Percentiles rank a stretch among this genome's conserved stretches.
phyloP scores from a whole-genome alignment of 176 grass and related monocot genomes.

The Hsuehochloa calcarea region DNA sequence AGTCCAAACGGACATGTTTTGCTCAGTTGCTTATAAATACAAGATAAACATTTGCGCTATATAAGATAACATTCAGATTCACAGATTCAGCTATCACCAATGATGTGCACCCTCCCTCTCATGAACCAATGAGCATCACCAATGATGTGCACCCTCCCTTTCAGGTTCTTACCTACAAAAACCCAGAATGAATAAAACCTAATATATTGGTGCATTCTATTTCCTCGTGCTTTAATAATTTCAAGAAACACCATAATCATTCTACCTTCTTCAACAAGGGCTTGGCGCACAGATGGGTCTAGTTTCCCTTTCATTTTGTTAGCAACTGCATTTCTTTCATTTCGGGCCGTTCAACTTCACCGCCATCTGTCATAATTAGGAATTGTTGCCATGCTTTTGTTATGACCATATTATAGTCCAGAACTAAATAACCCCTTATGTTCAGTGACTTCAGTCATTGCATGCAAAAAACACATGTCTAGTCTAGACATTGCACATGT shows the following conservation, averaged over 20 bases:
- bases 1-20: no score
- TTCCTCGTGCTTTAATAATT: slow-evolving; percentile 5
- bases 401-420: slow-evolving; percentile 35
- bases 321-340: slow-evolving; percentile 89
- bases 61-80: no score
- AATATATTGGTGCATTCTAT: background rate
- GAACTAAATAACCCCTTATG: slow-evolving; percentile 23
- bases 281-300: slow-evolving; percentile 72
- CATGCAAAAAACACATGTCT: background rate
- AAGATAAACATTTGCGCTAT: no score
- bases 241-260: background rate
- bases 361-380: slow-evolving; percentile 93
- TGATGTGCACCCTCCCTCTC: no score
- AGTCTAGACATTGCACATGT: no score
- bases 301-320: slow-evolving; percentile 98
- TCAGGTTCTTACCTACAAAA: slow-evolving; percentile 79
- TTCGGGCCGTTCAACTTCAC: slow-evolving; percentile 86
- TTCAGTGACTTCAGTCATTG: slow-evolving; percentile 9
- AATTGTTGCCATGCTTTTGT: slow-evolving; percentile 60
- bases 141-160: no score
- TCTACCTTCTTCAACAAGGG: slow-evolving; percentile 93
- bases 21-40: no score
- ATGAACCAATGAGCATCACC: no score
- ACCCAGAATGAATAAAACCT: slow-evolving; percentile 3
- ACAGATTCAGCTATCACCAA: no score